phyloP scores from a whole-genome alignment of 1,284 basidiomycete genomes.

The Microbotryomycetes sp. region DNA sequence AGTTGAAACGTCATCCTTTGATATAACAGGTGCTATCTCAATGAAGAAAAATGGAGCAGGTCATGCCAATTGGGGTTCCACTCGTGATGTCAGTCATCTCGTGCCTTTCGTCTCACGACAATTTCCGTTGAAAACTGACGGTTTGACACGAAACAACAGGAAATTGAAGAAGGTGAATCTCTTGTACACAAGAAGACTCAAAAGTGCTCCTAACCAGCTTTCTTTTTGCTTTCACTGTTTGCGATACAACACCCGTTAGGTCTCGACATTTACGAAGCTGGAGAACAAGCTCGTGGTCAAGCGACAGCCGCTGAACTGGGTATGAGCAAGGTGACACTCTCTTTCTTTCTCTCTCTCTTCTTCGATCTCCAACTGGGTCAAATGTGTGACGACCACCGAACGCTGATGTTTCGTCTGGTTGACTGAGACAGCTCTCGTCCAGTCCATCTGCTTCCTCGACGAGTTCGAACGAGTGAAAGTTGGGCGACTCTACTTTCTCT shows the following conservation, averaged over 20 bases:
- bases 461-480: too few species aligned
- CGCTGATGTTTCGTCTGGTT: too few species aligned
- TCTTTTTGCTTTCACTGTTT: too few species aligned
- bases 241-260: not conserved
- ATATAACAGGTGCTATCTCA: not conserved
- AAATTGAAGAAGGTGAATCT: not conserved
- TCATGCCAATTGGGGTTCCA: not conserved
- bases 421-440: too few species aligned
- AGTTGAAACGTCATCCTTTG: not conserved
- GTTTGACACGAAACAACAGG: too few species aligned
- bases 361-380: too few species aligned
- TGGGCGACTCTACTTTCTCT: too few species aligned
- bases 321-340: slow-evolving; percentile 2
- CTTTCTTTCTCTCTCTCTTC: too few species aligned
- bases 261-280: not conserved
- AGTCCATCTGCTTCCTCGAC: too few species aligned
- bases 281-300: not conserved
- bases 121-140: not conserved
- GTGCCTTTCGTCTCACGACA: not conserved
- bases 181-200: too few species aligned
- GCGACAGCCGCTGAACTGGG: not conserved
- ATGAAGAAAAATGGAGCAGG: not conserved
- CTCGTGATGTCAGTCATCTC: not conserved
- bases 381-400: too few species aligned
- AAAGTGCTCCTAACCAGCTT: too few species aligned